Percentiles rank a stretch among this genome's conserved stretches.
These are phyloP conservation scores for Rhipidocladum racemiflorum DNA, from an alignment of 176 grass and related monocot species.

Conservation along the genomic window DNA sequence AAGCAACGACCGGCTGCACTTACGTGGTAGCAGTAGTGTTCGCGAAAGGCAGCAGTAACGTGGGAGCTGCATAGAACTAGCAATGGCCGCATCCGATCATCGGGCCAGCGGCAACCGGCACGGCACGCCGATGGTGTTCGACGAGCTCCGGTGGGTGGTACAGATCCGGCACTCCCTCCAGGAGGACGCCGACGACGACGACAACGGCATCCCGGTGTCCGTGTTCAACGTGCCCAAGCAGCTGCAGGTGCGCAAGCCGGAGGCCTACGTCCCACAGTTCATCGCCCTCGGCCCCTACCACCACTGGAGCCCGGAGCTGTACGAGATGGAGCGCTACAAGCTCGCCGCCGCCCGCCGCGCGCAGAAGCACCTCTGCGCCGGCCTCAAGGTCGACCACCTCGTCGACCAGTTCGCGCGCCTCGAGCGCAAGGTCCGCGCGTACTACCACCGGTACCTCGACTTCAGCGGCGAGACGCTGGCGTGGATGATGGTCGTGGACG, in stretches of 20 bases:
- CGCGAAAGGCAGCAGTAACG: not conserved
- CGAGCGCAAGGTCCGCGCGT: constrained; percentile 60
- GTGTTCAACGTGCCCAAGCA: constrained; percentile 74
- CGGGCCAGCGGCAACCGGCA: not conserved
- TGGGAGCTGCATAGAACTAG: not conserved
- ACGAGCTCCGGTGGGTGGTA: constrained; percentile 77
- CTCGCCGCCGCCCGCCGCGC: constrained; percentile 63
- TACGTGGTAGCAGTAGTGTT: not conserved
- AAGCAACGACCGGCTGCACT: not conserved
- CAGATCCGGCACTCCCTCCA: constrained; percentile 59
- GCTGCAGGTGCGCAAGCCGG: constrained; percentile 58
- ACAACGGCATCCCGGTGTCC: constrained; percentile 58
- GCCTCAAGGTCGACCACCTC: constrained; percentile 44
- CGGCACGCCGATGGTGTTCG: constrained; percentile 40
- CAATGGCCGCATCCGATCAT: constrained; percentile 25
- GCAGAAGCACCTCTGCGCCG: constrained; percentile 49
- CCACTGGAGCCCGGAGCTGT: constrained; percentile 76
- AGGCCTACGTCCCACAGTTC: constrained; percentile 71
- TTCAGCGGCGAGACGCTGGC: constrained; percentile 72
- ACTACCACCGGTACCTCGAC: constrained; percentile 87
- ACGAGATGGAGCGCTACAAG: constrained; percentile 90
- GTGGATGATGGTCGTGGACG: constrained; percentile 93
- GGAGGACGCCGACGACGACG: constrained; percentile 52
- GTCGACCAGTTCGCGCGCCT: constrained; percentile 52
- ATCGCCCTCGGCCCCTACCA: constrained; percentile 78